These are phyloP conservation scores for Lentinula sp. DNA, from an alignment of 768 basidiomycete species.

Conservation along the genomic window DNA sequence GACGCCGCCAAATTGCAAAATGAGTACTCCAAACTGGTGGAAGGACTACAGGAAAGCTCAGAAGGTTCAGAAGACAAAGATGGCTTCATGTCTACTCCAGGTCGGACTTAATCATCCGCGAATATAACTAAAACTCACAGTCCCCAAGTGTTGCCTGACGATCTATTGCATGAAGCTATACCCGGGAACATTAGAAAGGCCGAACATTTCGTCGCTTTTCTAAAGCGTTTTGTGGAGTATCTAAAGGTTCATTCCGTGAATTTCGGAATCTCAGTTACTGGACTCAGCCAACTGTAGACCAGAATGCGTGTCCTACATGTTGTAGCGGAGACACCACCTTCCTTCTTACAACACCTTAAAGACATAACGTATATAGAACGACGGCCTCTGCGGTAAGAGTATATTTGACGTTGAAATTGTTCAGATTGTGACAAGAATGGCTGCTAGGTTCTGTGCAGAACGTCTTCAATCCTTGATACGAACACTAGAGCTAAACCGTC, in stretches of 20 bases:
- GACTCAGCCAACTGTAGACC: constrained; percentile 46
- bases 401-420: background rate
- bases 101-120: constrained; percentile 32
- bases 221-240: constrained; percentile 98
- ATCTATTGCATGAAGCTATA: constrained; percentile 90
- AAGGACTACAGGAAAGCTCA: constrained; percentile 79
- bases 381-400: constrained; percentile 76
- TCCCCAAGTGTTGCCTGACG: constrained; percentile 77
- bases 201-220: constrained; percentile 97
- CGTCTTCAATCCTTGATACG: constrained; percentile 90
- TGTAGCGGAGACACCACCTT: constrained; percentile 95
- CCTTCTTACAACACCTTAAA: constrained; percentile 95
- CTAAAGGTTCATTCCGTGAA: constrained; percentile 60
- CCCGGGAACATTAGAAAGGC: constrained; percentile 99
- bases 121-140: background rate
- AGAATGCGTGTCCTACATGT: constrained; percentile 99
- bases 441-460: constrained; percentile 87
- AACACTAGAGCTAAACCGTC: constrained; percentile 79
- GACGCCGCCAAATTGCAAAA: constrained; percentile 94
- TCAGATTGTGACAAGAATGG: background rate
- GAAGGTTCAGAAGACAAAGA: constrained; percentile 64
- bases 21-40: constrained; percentile 93
- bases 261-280: background rate
- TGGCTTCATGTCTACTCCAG: constrained; percentile 82
- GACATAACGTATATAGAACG: constrained; percentile 98